phyloP scores from a whole-genome alignment of 805 yeast species.

The Candida hungchunana region DNA sequence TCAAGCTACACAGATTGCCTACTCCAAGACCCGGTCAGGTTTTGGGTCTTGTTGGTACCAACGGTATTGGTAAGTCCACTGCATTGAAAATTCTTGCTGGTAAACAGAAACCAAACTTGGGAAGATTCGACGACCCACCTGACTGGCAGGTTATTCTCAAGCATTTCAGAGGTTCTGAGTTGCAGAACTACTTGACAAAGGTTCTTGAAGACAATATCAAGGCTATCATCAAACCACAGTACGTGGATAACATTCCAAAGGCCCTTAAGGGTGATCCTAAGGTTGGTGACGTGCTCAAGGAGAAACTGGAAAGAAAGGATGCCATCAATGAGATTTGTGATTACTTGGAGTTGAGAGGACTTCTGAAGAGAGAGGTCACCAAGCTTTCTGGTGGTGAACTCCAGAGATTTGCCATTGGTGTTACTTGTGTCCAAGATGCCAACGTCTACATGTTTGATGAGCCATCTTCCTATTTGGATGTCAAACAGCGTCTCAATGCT shows the following conservation, averaged over 20 bases:
- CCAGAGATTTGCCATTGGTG: slow-evolving; percentile 96
- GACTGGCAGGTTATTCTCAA: slow-evolving; percentile 93
- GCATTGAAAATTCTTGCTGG: slow-evolving; percentile 96
- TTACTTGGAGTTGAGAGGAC: slow-evolving; percentile 68
- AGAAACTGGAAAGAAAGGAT: slow-evolving; percentile 64
- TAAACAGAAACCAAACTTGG: slow-evolving; percentile 95
- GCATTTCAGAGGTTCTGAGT: slow-evolving; percentile 93
- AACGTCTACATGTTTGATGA: slow-evolving; percentile 99
- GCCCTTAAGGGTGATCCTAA: slow-evolving; percentile 87
- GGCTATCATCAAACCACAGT: slow-evolving; percentile 98
- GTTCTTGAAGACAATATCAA: slow-evolving; percentile 89
- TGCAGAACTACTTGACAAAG: slow-evolving; percentile 93
- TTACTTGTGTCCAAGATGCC: slow-evolving; percentile 93
- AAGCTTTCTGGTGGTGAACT: slow-evolving; percentile 97
- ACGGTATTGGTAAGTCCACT: slow-evolving; percentile 98
- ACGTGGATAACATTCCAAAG: slow-evolving; percentile 95
- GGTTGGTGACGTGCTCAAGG: slow-evolving; percentile 79
- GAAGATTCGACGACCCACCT: slow-evolving; percentile 92
- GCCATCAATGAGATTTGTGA: slow-evolving; percentile 64
- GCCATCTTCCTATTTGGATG: slow-evolving; percentile 97
- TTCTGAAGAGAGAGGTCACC: slow-evolving; percentile 81
- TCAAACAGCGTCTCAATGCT: slow-evolving; percentile 97
- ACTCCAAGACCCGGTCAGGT: slow-evolving; percentile 99
- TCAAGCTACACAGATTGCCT: slow-evolving; percentile 94
- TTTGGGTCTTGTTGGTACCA: slow-evolving; percentile 94